Percentiles rank a stretch among this genome's conserved stretches.
These are phyloP conservation scores for Coniochaeta sp. DNA, from an alignment of 2,329 filamentous ascomycete genomes.

Conservation along the genomic window DNA sequence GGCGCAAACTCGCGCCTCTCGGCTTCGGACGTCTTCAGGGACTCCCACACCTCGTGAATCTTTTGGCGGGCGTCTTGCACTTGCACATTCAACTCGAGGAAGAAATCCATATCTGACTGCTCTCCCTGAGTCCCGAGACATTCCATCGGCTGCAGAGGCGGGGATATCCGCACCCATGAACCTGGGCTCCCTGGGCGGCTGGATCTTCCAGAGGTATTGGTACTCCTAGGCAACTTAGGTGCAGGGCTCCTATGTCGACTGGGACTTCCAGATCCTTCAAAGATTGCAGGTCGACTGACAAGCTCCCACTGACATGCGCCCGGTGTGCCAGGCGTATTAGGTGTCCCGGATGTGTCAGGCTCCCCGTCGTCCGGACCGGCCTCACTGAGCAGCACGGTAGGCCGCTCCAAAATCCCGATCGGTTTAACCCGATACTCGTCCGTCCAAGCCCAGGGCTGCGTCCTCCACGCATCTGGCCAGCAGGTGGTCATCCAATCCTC, in stretches of 20 bases:
- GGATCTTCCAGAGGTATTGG: not conserved
- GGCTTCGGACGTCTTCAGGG: not conserved
- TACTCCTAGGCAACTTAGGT: not conserved
- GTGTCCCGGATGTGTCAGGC: not conserved
- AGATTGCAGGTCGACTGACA: not conserved
- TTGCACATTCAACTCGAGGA: not conserved
- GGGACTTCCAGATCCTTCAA: not conserved
- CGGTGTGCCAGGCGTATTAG: not conserved
- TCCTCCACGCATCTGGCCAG: slow-evolving; percentile 8
- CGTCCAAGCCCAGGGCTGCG: slow-evolving; percentile 3
- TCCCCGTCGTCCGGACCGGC: not conserved
- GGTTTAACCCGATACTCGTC: slow-evolving; percentile 3
- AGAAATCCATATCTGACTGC: not conserved
- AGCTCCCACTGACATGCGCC: not conserved
- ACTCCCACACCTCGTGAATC: not conserved
- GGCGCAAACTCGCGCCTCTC: not conserved
- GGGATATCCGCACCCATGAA: not conserved
- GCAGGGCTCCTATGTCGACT: not conserved
- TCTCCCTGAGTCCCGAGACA: not conserved
- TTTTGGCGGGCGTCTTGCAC: not conserved
- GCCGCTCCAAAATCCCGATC: slow-evolving; percentile 2
- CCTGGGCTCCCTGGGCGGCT: not conserved
- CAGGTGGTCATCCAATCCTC: slow-evolving; percentile 11
- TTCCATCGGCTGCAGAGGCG: not conserved
- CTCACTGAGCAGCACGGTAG: not conserved